phyloP scores from a whole-genome alignment of 1,139 yeast genomes.

The Nakaseomyces nivariensis region DNA sequence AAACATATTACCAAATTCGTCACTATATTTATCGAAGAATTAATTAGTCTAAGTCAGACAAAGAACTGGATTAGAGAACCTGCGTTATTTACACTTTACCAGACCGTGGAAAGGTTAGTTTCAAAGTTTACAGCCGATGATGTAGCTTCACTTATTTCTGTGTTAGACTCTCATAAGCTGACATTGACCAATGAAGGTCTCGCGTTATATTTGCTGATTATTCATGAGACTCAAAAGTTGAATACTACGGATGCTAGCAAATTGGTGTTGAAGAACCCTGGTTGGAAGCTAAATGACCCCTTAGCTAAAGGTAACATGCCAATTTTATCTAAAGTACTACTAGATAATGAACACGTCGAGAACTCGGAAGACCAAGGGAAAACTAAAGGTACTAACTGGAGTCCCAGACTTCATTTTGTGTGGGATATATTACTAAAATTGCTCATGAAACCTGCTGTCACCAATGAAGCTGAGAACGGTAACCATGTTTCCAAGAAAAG shows the following conservation, averaged over 20 bases:
- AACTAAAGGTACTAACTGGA: slow-evolving; percentile 58
- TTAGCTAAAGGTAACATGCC: slow-evolving; percentile 56
- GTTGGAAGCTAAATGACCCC: slow-evolving; percentile 72
- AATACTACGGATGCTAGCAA: slow-evolving; percentile 22
- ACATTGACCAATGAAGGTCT: slow-evolving; percentile 71
- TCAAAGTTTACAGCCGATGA: slow-evolving; percentile 25
- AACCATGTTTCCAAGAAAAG: slow-evolving; percentile 31
- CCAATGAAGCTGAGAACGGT: slow-evolving; percentile 17
- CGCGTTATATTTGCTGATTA: slow-evolving; percentile 53
- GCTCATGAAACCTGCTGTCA: slow-evolving; percentile 16
- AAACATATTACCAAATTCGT: slow-evolving; percentile 29
- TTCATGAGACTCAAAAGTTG: slow-evolving; percentile 8
- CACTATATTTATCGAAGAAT: slow-evolving; percentile 34
- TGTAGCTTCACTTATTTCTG: slow-evolving; percentile 29
- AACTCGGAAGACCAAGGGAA: slow-evolving; percentile 30
- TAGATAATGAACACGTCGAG: slow-evolving; percentile 40
- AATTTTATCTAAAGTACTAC: slow-evolving; percentile 52
- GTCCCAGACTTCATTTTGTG: slow-evolving; percentile 70
- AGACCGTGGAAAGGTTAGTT: slow-evolving; percentile 35
- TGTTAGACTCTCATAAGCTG: slow-evolving; percentile 45
- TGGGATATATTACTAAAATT: slow-evolving; percentile 60
- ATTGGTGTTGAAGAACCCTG: slow-evolving; percentile 21
- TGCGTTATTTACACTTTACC: slow-evolving; percentile 59
- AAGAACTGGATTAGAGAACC: slow-evolving; percentile 89
- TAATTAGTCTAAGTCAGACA: slow-evolving; percentile 49